A percentile compares a stretch with the other conserved stretches of the same genome.
Evolutionary conservation across 768 basidiomycete genomes (phyloP).

Genomic region (Termitomyces bulborhizus): DNA sequence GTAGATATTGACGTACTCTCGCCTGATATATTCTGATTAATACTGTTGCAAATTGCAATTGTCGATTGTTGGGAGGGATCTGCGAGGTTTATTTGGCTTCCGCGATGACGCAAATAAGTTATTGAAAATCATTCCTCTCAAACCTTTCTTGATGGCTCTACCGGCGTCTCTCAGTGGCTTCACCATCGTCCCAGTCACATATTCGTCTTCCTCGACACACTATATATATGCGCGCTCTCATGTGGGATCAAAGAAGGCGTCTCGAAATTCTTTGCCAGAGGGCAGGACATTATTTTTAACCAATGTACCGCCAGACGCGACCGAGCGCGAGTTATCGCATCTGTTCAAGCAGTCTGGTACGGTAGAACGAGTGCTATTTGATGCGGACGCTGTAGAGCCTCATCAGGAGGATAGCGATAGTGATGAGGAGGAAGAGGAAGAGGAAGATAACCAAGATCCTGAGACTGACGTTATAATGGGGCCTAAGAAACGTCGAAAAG

Average conservation of each 20-base stretch:
- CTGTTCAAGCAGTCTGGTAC: constrained; percentile 78
- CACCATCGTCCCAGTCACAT: constrained; percentile 37
- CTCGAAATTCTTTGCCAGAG: constrained; percentile 26
- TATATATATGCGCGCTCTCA: constrained; percentile 77
- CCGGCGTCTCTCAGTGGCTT: constrained; percentile 39
- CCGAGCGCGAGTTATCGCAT: constrained; percentile 68
- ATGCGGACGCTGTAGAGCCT: constrained; percentile 36
- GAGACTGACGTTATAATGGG: constrained; percentile 23
- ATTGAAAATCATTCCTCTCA: neutral
- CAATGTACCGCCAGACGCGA: constrained; percentile 85
- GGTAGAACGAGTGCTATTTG: constrained; percentile 69
- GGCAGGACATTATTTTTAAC: constrained; percentile 82
- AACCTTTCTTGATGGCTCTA: constrained; percentile 16
- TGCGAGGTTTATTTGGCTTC: constrained; percentile 1
- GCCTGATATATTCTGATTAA: neutral
- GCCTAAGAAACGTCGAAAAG: constrained; percentile 35
- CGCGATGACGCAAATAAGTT: constrained; percentile 3
- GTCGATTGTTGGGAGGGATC: no score
- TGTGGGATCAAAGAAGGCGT: constrained; percentile 37
- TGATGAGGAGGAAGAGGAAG: constrained; percentile 35
- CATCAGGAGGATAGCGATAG: constrained; percentile 36
- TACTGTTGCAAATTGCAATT: no score
- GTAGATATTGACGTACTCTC: neutral
- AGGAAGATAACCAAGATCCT: constrained; percentile 21
- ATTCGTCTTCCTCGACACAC: constrained; percentile 47